Percentiles rank a stretch among this genome's conserved stretches.
phyloP scores from a whole-genome alignment of 1,284 basidiomycete genomes.

The Pseudozyma tsukubaensis region DNA sequence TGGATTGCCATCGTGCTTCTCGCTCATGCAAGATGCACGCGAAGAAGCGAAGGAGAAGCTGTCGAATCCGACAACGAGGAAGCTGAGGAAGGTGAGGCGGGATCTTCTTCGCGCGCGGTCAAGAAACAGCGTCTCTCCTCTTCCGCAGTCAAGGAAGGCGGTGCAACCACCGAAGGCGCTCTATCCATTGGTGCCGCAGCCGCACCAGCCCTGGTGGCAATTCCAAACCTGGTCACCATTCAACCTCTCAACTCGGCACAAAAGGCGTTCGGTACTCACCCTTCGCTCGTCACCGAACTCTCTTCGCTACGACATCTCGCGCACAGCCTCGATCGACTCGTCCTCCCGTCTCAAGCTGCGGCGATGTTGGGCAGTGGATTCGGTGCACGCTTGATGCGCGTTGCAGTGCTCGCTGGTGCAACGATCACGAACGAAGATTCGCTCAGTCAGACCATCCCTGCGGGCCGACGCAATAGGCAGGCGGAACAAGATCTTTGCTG shows the following conservation, averaged over 20 bases:
- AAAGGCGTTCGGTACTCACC: constrained; percentile 37
- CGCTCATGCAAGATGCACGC: constrained; percentile 33
- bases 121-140: constrained; percentile 31
- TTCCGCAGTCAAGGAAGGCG: constrained; percentile 17
- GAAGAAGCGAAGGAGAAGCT: constrained; percentile 20
- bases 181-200: constrained; percentile 6
- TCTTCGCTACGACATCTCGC: constrained; percentile 52
- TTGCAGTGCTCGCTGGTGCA: constrained; percentile 42
- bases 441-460: constrained; percentile 38
- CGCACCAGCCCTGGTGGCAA: constrained; percentile 20
- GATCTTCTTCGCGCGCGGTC: constrained; percentile 4
- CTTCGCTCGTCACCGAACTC: constrained; percentile 48
- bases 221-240: constrained; percentile 48
- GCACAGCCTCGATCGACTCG: constrained; percentile 43
- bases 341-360: constrained; percentile 51
- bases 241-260: constrained; percentile 41
- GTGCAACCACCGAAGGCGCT: constrained; percentile 8
- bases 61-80: constrained; percentile 42
- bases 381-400: constrained; percentile 43
- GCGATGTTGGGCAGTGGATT: constrained; percentile 44
- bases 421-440: constrained; percentile 49
- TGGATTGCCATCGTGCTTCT: constrained; percentile 42
- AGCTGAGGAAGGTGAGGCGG: constrained; percentile 18
- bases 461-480: constrained; percentile 20
- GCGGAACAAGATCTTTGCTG: constrained; percentile 48